These are phyloP conservation scores for Diplosphaera chodatii DNA, from an alignment of 139 green algal species.

Conservation along the genomic window DNA sequence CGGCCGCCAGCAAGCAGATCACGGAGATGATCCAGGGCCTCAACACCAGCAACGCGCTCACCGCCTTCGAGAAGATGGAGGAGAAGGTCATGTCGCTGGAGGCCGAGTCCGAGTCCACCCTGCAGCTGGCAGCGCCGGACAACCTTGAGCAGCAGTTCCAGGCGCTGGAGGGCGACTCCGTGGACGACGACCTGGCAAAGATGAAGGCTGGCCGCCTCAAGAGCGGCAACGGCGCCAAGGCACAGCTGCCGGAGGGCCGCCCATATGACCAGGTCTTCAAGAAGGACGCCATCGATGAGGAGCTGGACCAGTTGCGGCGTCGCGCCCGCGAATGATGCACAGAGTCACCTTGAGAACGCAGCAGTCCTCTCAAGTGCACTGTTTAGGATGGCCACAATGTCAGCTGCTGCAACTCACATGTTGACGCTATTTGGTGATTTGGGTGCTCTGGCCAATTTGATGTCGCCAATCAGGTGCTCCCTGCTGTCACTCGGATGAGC, in stretches of 20 bases:
- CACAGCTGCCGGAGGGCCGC: constrained; percentile 39
- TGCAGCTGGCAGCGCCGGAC: constrained; percentile 59
- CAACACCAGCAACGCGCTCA: constrained; percentile 78
- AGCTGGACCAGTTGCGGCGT: constrained; percentile 73
- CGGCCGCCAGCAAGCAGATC: constrained; percentile 65
- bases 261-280: constrained; percentile 9
- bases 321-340: constrained; percentile 11
- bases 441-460: too few relatives aligned
- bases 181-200: constrained; percentile 86
- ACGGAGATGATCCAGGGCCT: constrained; percentile 56
- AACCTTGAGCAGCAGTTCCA: constrained; percentile 75
- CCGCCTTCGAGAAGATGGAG: constrained; percentile 98
- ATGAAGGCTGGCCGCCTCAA: constrained; percentile 73
- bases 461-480: too few relatives aligned
- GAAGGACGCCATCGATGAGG: constrained; percentile 76
- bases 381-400: too few relatives aligned
- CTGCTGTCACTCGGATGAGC: too few relatives aligned
- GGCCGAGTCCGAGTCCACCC: constrained; percentile 82
- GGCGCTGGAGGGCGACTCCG: constrained; percentile 70
- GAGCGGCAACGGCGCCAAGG: constrained; percentile 50
- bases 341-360: too few relatives aligned
- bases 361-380: too few relatives aligned
- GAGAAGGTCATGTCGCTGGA: constrained; percentile 97
- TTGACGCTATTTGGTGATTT: too few relatives aligned
- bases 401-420: too few relatives aligned